These are phyloP conservation scores for Fagopyrum homotropicum DNA, from an alignment of 148 eudicot species.

Conservation along the genomic window DNA sequence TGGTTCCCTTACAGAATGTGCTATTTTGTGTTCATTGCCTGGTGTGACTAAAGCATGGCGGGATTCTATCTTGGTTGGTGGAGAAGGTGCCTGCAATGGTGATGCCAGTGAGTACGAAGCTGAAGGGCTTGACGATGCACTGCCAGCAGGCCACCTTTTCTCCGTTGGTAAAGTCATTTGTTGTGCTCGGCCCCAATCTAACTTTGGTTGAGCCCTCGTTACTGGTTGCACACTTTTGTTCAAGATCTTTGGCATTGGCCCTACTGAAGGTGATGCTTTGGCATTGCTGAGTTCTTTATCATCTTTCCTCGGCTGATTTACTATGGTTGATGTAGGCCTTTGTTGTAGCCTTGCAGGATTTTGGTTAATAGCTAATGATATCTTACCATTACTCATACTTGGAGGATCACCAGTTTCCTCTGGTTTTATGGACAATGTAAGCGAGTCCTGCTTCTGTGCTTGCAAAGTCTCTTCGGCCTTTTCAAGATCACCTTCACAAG, in stretches of 20 bases:
- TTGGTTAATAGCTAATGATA: constrained; percentile 33
- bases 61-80: constrained; percentile 48
- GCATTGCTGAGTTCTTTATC: constrained; percentile 68
- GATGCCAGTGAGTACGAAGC: constrained; percentile 52
- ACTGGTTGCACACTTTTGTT: constrained; percentile 41
- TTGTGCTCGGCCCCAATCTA: constrained; percentile 61
- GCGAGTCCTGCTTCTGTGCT: constrained; percentile 59
- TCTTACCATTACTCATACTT: constrained; percentile 31
- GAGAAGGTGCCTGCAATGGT: constrained; percentile 48
- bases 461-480: constrained; percentile 68
- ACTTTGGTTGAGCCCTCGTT: constrained; percentile 48
- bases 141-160: constrained; percentile 49
- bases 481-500: constrained; percentile 83
- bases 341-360: constrained; percentile 39
- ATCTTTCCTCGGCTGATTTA: constrained; percentile 56
- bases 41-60: constrained; percentile 34
- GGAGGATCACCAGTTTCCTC: constrained; percentile 61
- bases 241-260: constrained; percentile 34
- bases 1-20: constrained; percentile 65
- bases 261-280: constrained; percentile 41
- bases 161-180: constrained; percentile 39
- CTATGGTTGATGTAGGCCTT: constrained; percentile 26
- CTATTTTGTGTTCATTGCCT: constrained; percentile 57
- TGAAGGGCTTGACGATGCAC: constrained; percentile 49
- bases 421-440: constrained; percentile 30